These are phyloP conservation scores for Hypoxylon sp. DNA, from an alignment of 2,329 filamentous ascomycete genomes.

Conservation along the genomic window DNA sequence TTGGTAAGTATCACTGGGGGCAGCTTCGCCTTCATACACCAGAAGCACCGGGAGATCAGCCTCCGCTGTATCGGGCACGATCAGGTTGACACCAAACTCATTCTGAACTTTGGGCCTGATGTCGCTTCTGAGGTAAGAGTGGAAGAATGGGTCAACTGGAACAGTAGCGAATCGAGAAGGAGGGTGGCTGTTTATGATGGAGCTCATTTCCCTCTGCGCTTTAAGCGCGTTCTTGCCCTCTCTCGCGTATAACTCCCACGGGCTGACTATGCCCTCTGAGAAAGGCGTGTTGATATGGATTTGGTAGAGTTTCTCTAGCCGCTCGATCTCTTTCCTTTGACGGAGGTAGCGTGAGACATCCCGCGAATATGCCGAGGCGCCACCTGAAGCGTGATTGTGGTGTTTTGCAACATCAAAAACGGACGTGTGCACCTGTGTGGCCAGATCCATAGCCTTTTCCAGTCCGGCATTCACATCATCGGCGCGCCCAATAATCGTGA, in stretches of 20 bases:
- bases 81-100: constrained; percentile 79
- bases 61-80: constrained; percentile 76
- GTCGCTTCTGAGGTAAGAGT: constrained; percentile 77
- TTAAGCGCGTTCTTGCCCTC: constrained; percentile 87
- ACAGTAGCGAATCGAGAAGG: constrained; percentile 78
- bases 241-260: constrained; percentile 90
- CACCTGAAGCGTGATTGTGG: constrained; percentile 79
- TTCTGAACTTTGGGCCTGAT: constrained; percentile 75
- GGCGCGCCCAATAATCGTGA: constrained; percentile 86
- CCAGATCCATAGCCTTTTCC: constrained; percentile 89
- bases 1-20: constrained; percentile 63
- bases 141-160: constrained; percentile 83
- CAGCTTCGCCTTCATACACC: constrained; percentile 79
- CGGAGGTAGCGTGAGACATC: constrained; percentile 91
- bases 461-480: constrained; percentile 81
- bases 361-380: constrained; percentile 83
- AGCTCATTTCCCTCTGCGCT: constrained; percentile 81
- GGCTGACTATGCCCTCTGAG: constrained; percentile 76
- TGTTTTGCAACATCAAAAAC: constrained; percentile 86
- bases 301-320: constrained; percentile 83
- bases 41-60: constrained; percentile 75
- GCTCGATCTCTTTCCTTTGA: constrained; percentile 83
- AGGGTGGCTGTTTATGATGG: constrained; percentile 80
- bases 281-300: constrained; percentile 89
- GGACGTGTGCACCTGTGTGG: constrained; percentile 86